Conservation (phyloP, 2,329 filamentous ascomycete species). For the Fusarium sp. region DNA sequence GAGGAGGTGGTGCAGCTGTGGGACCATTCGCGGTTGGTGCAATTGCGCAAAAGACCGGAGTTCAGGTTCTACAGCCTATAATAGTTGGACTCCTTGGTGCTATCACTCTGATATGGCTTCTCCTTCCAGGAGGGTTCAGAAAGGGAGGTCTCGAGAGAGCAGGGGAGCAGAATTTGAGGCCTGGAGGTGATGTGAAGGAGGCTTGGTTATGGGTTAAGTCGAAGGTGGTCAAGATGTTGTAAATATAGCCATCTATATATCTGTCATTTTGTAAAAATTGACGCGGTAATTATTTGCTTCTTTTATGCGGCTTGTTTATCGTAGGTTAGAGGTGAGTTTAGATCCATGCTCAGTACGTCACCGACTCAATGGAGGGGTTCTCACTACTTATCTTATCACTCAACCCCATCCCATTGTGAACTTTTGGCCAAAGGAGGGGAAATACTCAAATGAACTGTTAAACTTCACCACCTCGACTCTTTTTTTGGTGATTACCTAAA, state of each 20-base stretch:
- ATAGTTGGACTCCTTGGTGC: conserved; percentile 59
- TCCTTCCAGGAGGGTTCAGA: conserved; percentile 53
- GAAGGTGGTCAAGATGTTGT: not conserved
- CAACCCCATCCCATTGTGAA: conserved; percentile 9
- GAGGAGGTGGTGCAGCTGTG: conserved; percentile 75
- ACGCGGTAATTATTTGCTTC: not conserved
- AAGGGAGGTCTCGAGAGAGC: conserved; percentile 55
- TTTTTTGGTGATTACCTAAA: not conserved
- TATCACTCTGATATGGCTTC: conserved; percentile 57
- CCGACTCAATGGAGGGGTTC: conserved; percentile 25
- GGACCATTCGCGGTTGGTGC: conserved; percentile 75
- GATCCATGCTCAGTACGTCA: conserved; percentile 19
- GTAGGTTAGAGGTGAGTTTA: not conserved
- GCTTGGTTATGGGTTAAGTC: conserved; percentile 27
- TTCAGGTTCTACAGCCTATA: conserved; percentile 66
- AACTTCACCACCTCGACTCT: not conserved
- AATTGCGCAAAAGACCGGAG: conserved; percentile 68
- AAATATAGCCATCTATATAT: not conserved
- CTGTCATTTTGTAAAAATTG: not conserved
- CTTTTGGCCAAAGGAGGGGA: conserved; percentile 30
- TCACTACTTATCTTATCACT: conserved; percentile 40
- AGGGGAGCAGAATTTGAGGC: conserved; percentile 47
- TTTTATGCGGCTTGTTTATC: not conserved
- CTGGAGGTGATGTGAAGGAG: conserved; percentile 47
- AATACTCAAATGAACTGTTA: conserved; percentile 11